These are phyloP conservation scores for Fusarium robinianum DNA, from an alignment of 2,329 filamentous ascomycete species.

Conservation along the genomic window DNA sequence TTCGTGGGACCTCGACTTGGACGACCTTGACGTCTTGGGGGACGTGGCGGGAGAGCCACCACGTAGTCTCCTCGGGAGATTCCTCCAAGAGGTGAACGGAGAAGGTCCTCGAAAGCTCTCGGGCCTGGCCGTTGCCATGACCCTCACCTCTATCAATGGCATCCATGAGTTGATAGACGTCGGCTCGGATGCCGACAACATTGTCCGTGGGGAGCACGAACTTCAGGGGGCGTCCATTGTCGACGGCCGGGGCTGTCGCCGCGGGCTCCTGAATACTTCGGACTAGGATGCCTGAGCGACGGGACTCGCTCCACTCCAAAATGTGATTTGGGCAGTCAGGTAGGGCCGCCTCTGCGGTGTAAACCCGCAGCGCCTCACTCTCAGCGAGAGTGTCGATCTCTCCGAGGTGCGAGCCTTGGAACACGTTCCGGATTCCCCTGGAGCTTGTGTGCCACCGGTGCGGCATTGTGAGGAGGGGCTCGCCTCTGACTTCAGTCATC, in stretches of 20 bases:
- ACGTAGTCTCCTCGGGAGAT: constrained; percentile 1
- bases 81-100: background rate
- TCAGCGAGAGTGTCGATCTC: constrained; percentile 1
- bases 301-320: constrained; percentile 9
- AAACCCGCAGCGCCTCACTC: constrained; percentile 2
- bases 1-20: too few species aligned
- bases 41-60: constrained; percentile 8
- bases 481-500: too few species aligned
- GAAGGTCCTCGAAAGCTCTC: too few species aligned
- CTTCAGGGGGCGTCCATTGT: background rate
- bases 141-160: background rate
- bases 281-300: constrained; percentile 6
- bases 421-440: constrained; percentile 1
- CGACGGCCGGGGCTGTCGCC: background rate
- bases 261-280: background rate
- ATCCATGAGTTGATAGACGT: constrained; percentile 8
- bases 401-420: constrained; percentile 1
- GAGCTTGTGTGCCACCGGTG: constrained; percentile 1
- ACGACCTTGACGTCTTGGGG: background rate
- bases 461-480: background rate
- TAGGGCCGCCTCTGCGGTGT: background rate
- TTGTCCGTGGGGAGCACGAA: background rate
- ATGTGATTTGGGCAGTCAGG: background rate
- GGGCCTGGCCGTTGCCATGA: background rate
- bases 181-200: constrained; percentile 1